Evolutionary conservation across 371 early-diverging fungal genomes (phyloP), one percentile per base, ranked within the genome.

Genomic region (Neoconidiobolus thromboides): DNA sequence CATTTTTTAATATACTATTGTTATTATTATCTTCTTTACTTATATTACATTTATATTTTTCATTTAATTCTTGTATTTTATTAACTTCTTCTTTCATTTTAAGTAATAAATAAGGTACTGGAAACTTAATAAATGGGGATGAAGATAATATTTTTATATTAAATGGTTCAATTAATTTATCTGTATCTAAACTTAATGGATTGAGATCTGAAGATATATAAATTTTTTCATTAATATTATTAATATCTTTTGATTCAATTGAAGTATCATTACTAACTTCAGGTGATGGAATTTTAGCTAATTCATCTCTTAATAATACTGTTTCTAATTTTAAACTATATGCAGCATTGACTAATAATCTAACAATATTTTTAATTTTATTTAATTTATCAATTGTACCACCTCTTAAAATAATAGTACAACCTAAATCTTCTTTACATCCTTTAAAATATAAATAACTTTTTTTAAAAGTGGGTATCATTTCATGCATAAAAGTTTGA

Each of bases 401-500:
- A 40, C 96, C 94, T n/a, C 91, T 80, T 52, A 96, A 68, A 0
- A 91, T 78, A n/a, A 94, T 69, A 0, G 91, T 87, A 59, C 91
- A 85, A 4, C 93, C 93, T 1, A 84, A 71, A 41, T 83, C 79
- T 37, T 75, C 74, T 2, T 79, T 76, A 67, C 92, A 90, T 0
- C 85, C 87, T 40, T 87, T 83, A 62, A 96, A 82, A 63, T 82
- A 82, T 58, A 96, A 68, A 66, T 86, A 90, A 36, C 91, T 83
- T 62, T 89, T 91, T 39, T 86, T 73, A 38, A 75, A 73, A 55
- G 84, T 82, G 0, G 87, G 85, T 43, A 90, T 77, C 49, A 73
- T 72, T 40, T 76, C 75, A 59, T 92, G 81, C 43, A 86, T 77
- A 58, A 80, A 87, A 0, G 87, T 89, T 64, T 81, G 75, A 55